Conservation (phyloP, 768 basidiomycete genomes). For the Pulveroboletus sp. region DNA sequence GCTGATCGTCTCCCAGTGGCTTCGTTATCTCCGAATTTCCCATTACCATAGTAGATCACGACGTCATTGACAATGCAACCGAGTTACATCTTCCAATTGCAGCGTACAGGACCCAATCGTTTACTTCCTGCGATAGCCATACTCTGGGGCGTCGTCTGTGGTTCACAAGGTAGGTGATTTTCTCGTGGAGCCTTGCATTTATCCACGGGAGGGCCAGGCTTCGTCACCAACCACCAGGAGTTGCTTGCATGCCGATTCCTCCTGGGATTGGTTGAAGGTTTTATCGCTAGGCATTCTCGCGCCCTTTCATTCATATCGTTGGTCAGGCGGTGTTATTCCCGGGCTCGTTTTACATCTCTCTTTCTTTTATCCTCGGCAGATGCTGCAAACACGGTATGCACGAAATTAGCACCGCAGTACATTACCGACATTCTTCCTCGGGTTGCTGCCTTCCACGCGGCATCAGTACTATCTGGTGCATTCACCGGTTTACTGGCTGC, state of each 20-base stretch:
- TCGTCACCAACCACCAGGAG: slow-evolving; percentile 49
- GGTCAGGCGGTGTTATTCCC: slow-evolving; percentile 52
- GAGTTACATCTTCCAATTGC: background rate
- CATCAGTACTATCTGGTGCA: slow-evolving; percentile 53
- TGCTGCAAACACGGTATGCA: slow-evolving; percentile 22
- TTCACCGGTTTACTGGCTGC: slow-evolving; percentile 65
- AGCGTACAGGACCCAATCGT: slow-evolving; percentile 49
- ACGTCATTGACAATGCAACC: background rate
- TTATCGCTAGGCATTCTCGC: too few species aligned
- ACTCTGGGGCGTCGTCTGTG: slow-evolving; percentile 61
- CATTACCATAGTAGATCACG: slow-evolving; percentile 44
- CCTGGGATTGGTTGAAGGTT: slow-evolving; percentile 59
- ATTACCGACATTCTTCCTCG: slow-evolving; percentile 17
- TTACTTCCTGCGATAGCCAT: slow-evolving; percentile 59
- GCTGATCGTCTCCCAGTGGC: slow-evolving; percentile 25
- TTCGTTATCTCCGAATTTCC: slow-evolving; percentile 59
- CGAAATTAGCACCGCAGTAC: background rate
- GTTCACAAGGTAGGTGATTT: slow-evolving; percentile 48
- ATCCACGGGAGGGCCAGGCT: slow-evolving; percentile 29
- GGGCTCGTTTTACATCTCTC: slow-evolving; percentile 59
- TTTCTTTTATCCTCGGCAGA: slow-evolving; percentile 39
- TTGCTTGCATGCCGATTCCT: slow-evolving; percentile 49
- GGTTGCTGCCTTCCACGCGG: slow-evolving; percentile 36
- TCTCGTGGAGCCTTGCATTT: background rate
- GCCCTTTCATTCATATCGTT: slow-evolving; percentile 1